These are phyloP conservation scores for Pistacia integerrima DNA, from an alignment of 345 rosid species.

Conservation along the genomic window DNA sequence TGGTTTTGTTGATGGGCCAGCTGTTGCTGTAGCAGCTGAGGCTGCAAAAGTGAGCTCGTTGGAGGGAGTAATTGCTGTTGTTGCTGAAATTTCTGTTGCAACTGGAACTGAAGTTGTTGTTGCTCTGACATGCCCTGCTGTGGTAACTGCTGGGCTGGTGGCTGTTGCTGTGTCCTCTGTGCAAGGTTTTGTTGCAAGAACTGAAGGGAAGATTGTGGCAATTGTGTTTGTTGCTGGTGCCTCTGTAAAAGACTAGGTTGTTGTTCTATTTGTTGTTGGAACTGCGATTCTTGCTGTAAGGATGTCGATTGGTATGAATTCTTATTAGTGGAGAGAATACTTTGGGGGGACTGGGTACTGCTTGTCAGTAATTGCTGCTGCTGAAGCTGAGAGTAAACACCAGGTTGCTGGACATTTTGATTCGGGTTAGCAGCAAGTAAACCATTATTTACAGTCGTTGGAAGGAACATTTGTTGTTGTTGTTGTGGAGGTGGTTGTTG, in stretches of 20 bases:
- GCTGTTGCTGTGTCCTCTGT: slow-evolving; percentile 61
- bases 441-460: slow-evolving; percentile 48
- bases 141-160: slow-evolving; percentile 56
- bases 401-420: slow-evolving; percentile 53
- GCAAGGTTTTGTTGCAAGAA: slow-evolving; percentile 54
- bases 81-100: slow-evolving; percentile 67
- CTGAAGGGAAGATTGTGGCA: slow-evolving; percentile 58
- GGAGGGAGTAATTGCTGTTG: slow-evolving; percentile 67
- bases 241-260: slow-evolving; percentile 54
- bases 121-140: slow-evolving; percentile 80
- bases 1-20: slow-evolving; percentile 53
- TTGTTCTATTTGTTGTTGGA: slow-evolving; percentile 67
- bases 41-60: slow-evolving; percentile 57
- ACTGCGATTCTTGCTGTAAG: slow-evolving; percentile 63
- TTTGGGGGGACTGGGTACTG: slow-evolving; percentile 46
- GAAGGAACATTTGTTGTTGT: slow-evolving; percentile 48
- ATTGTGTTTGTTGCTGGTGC: slow-evolving; percentile 64
- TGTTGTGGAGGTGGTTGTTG: slow-evolving; percentile 28
- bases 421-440: slow-evolving; percentile 45
- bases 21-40: slow-evolving; percentile 72
- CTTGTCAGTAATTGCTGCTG: slow-evolving; percentile 55
- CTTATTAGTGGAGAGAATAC: slow-evolving; percentile 41
- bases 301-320: slow-evolving; percentile 54
- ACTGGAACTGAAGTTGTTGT: slow-evolving; percentile 76
- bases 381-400: slow-evolving; percentile 54